Percentiles rank a stretch among this genome's conserved stretches.
Evolutionary conservation across 2,329 filamentous ascomycete species (phyloP).

Genomic region (Aspergillus brunneoviolaceus): DNA sequence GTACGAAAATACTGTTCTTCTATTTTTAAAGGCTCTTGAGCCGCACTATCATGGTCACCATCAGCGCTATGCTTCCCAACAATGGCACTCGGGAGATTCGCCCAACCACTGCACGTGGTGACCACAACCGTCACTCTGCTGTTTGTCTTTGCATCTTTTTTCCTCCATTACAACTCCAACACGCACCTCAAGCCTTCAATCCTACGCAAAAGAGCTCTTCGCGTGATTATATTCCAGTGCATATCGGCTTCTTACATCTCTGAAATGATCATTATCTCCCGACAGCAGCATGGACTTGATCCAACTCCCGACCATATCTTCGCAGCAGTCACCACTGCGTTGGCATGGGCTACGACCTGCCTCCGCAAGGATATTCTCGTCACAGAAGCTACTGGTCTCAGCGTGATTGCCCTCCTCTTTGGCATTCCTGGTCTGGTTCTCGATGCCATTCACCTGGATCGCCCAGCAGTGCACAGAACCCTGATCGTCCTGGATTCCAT

Average conservation of each 20-base stretch:
- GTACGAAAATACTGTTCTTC: no score
- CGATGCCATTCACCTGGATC: background rate
- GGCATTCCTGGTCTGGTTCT: background rate
- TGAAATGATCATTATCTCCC: background rate
- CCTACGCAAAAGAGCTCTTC: background rate
- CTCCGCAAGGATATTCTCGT: background rate
- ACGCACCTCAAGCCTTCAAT: background rate
- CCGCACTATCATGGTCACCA: no score
- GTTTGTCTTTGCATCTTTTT: background rate
- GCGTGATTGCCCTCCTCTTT: background rate
- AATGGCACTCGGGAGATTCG: background rate
- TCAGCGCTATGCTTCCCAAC: no score
- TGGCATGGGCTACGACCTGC: background rate
- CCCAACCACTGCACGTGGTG: background rate
- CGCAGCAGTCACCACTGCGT: background rate
- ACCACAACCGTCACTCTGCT: background rate
- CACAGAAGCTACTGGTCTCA: background rate
- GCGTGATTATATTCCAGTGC: background rate
- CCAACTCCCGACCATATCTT: background rate
- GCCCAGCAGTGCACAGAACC: background rate
- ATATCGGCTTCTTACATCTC: background rate
- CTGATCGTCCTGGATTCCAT: background rate
- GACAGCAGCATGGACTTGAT: background rate
- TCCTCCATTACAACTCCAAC: background rate
- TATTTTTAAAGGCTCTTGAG: no score